phyloP scores from a whole-genome alignment of 139 green algal species.

The Raphidocelis subcapitata region DNA sequence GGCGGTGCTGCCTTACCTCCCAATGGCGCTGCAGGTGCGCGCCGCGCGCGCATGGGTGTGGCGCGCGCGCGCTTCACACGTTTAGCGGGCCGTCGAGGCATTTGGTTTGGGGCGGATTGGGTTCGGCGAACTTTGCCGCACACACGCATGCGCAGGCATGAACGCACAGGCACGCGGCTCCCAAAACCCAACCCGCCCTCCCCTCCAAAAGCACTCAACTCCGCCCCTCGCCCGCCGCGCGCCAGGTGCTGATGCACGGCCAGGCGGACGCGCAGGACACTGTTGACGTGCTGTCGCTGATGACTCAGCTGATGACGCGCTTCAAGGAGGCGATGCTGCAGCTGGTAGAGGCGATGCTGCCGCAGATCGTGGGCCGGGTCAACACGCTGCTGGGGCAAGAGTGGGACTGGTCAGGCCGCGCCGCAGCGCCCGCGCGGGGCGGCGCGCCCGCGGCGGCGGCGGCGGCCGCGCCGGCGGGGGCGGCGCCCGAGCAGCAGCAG shows the following conservation, averaged over 20 bases:
- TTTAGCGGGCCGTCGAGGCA: not conserved
- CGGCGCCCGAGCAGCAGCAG: not conserved
- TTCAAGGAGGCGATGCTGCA: slow-evolving; percentile 55
- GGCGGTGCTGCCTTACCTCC: slow-evolving; percentile 56
- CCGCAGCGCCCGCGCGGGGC: slow-evolving; percentile 23
- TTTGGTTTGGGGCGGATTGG: too few relatives aligned
- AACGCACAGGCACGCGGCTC: too few relatives aligned
- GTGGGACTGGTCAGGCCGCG: slow-evolving; percentile 81
- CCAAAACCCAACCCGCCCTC: too few relatives aligned
- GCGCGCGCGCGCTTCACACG: too few relatives aligned
- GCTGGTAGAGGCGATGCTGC: slow-evolving; percentile 56
- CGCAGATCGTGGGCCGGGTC: slow-evolving; percentile 49
- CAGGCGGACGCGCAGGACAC: slow-evolving; percentile 52
- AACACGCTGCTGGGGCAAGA: slow-evolving; percentile 55
- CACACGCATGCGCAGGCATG: too few relatives aligned
- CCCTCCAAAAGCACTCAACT: not conserved
- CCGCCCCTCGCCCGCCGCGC: not conserved
- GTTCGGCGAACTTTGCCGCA: not conserved
- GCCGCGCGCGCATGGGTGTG: not conserved
- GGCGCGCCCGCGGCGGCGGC: slow-evolving; percentile 3
- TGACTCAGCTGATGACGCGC: slow-evolving; percentile 69
- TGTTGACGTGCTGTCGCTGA: slow-evolving; percentile 63
- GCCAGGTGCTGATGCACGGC: slow-evolving; percentile 8
- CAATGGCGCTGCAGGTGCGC: slow-evolving; percentile 58
- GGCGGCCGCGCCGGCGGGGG: slow-evolving; percentile 1